These are phyloP conservation scores for Entomortierella beljakovae DNA, from an alignment of 192 early-diverging fungal genomes.

Conservation along the genomic window DNA sequence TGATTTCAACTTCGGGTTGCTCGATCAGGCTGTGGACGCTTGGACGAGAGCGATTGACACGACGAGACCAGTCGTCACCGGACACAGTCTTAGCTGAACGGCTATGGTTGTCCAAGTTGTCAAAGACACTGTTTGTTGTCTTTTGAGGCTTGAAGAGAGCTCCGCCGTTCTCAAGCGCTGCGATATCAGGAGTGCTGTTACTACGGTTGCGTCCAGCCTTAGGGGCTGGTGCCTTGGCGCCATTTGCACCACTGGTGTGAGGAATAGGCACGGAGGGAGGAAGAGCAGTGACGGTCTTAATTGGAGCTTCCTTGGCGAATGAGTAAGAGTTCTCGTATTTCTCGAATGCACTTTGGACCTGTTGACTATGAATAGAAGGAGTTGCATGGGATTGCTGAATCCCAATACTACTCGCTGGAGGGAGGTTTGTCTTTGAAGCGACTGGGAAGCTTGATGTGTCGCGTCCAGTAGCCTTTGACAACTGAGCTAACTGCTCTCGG, in stretches of 20 bases:
- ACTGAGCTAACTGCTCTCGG: conserved; percentile 74
- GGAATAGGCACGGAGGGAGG: conserved; percentile 38
- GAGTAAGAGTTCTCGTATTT: conserved; percentile 55
- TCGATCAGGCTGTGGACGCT: conserved; percentile 51
- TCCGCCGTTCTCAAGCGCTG: conserved; percentile 34
- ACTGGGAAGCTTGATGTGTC: conserved; percentile 54
- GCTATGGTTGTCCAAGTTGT: conserved; percentile 51
- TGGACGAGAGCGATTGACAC: conserved; percentile 42
- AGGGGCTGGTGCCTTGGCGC: conserved; percentile 8
- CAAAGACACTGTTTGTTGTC: conserved; percentile 52
- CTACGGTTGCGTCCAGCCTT: conserved; percentile 37
- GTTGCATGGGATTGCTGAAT: background rate
- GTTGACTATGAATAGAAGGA: conserved; percentile 27
- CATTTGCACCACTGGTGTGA: conserved; percentile 17
- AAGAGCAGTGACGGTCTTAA: conserved; percentile 38
- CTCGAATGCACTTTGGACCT: conserved; percentile 33
- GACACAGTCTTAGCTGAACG: conserved; percentile 52
- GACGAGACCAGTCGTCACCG: conserved; percentile 50
- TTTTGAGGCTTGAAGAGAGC: conserved; percentile 45
- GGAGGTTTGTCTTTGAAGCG: conserved; percentile 22
- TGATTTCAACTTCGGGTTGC: conserved; percentile 60
- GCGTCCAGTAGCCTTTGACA: conserved; percentile 65
- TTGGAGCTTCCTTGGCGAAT: conserved; percentile 39
- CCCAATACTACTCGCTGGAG: conserved; percentile 25
- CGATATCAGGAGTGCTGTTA: conserved; percentile 53